Conservation (phyloP, 129 eudicot species). For the Chrysanthemum lavandulifolium region DNA sequence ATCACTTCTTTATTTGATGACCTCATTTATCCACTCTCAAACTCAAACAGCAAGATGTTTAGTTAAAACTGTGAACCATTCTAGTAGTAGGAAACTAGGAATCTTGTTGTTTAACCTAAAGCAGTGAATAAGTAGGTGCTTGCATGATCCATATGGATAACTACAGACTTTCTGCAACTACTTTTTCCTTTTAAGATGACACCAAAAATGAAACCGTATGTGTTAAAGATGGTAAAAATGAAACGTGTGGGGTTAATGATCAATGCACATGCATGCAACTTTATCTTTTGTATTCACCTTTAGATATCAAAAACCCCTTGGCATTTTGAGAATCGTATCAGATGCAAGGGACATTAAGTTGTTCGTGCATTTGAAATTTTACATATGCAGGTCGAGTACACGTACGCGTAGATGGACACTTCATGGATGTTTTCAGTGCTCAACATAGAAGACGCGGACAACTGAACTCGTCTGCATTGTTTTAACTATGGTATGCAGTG, state of each 20-base stretch:
- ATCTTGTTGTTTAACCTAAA: slow-evolving; percentile 18
- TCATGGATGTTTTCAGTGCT: slow-evolving; percentile 15
- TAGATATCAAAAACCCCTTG: neutral
- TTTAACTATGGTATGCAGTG: no score
- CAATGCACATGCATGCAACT: slow-evolving; percentile 14
- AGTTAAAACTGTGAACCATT: neutral
- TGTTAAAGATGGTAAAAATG: slow-evolving; percentile 1
- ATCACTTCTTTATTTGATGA: slow-evolving; percentile 21
- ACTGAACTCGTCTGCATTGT: neutral
- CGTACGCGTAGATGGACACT: slow-evolving; percentile 1
- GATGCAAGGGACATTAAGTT: slow-evolving; percentile 2
- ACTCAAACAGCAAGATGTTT: slow-evolving; percentile 10
- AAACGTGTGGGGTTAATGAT: slow-evolving; percentile 20
- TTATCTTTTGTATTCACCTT: slow-evolving; percentile 20
- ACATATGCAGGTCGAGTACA: slow-evolving; percentile 15
- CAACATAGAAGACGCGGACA: slow-evolving; percentile 12
- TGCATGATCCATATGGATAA: slow-evolving; percentile 5
- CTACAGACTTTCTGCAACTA: slow-evolving; percentile 5
- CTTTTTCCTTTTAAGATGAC: slow-evolving; percentile 16
- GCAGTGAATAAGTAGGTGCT: slow-evolving; percentile 1
- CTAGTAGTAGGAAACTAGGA: slow-evolving; percentile 15
- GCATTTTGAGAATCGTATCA: neutral
- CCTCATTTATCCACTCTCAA: slow-evolving; percentile 29
- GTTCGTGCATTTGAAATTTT: neutral
- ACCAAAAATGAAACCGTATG: slow-evolving; percentile 5